A percentile compares a stretch with the other conserved stretches of the same genome.
Conservation (phyloP, 2,329 filamentous ascomycete species). For the Paecilomyces fulvus region DNA sequence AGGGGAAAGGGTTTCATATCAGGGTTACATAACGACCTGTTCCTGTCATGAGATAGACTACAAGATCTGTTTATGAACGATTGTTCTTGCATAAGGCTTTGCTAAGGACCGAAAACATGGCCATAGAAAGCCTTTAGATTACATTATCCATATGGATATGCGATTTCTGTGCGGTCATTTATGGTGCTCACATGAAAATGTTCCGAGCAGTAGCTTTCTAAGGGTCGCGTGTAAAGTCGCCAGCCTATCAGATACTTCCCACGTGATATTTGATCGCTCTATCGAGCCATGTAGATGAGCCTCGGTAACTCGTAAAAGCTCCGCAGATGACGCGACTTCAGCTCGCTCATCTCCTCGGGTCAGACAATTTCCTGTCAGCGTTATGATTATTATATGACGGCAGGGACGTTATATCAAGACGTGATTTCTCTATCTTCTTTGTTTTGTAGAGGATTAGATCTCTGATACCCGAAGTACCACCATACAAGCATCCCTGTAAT, state of each 20-base stretch:
- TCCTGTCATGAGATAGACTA: background rate
- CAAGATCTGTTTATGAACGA: background rate
- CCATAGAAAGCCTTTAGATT: too few species aligned
- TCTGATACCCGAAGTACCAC: background rate
- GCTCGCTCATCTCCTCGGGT: background rate
- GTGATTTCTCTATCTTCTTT: background rate
- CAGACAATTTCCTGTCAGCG: background rate
- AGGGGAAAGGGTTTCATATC: constrained; percentile 42
- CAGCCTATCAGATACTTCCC: background rate
- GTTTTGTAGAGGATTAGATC: background rate
- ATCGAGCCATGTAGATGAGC: background rate
- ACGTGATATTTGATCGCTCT: background rate
- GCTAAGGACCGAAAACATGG: background rate
- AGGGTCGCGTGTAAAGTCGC: background rate
- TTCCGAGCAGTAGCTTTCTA: background rate
- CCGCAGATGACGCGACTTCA: background rate
- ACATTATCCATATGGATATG: too few species aligned
- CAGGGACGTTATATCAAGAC: background rate
- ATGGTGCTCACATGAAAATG: background rate
- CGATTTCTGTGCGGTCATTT: background rate
- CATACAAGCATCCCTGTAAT: background rate
- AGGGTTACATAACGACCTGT: constrained; percentile 32
- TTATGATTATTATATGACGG: background rate
- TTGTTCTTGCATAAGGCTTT: background rate
- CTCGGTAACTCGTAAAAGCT: background rate